These are phyloP conservation scores for Peniophora sp. DNA, from an alignment of 1,284 basidiomycete genomes.

Conservation along the genomic window DNA sequence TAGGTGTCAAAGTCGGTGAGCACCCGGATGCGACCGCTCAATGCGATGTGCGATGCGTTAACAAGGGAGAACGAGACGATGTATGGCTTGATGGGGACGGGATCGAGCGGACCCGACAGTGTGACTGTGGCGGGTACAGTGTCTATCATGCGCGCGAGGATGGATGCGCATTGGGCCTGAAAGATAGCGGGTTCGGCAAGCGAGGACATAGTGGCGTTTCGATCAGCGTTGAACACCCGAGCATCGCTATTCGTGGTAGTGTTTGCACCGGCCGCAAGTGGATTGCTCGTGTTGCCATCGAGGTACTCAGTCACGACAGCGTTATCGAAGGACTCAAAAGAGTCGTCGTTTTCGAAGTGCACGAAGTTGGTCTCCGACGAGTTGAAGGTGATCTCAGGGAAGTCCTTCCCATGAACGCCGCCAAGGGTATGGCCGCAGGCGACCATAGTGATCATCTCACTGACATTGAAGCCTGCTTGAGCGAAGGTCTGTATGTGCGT, in stretches of 20 bases:
- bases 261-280: constrained; percentile 12
- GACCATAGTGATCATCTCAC: constrained; percentile 18
- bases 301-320: constrained; percentile 13
- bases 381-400: constrained; percentile 16
- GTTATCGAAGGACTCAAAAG: constrained; percentile 11
- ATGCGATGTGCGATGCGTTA: no score
- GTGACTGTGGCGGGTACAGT: constrained; percentile 16
- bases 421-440: constrained; percentile 22
- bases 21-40: no score
- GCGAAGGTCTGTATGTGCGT: constrained; percentile 14
- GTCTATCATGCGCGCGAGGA: constrained; percentile 19
- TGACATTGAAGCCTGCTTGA: constrained; percentile 15
- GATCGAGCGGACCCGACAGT: constrained; percentile 14
- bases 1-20: no score
- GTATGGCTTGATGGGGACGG: constrained; percentile 15
- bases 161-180: constrained; percentile 10
- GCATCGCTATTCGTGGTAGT: constrained; percentile 14
- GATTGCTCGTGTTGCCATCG: constrained; percentile 12
- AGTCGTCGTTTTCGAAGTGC: constrained; percentile 9
- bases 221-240: constrained; percentile 16
- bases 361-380: constrained; percentile 5
- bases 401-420: constrained; percentile 17
- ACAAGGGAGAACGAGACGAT: no score
- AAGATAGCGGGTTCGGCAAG: constrained; percentile 9
- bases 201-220: constrained; percentile 18